Evolutionary conservation across 2,329 filamentous ascomycete genomes (phyloP), one percentile per base, ranked within the genome.

Genomic region (Arthrinium phaeospermum): DNA sequence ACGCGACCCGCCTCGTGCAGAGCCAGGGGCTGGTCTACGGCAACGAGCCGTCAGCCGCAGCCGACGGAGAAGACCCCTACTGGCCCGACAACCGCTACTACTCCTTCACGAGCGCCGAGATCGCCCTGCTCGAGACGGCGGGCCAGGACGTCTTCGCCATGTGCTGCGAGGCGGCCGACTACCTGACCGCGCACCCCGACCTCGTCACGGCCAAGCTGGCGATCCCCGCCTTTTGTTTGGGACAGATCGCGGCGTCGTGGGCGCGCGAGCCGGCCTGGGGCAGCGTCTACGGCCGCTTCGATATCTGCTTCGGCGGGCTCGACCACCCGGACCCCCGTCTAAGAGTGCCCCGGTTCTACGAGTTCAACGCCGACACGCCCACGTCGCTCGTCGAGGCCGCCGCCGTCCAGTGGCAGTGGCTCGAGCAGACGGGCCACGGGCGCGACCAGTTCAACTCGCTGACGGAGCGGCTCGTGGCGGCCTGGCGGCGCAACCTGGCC

Each of bases 91-190:
- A 73, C 53, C 67, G 70, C 0, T 72, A 73, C 41, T 73, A 73
- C 41, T 73, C 72, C 19, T 73, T 73, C 67, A 72, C 72, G 5
- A 34, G n/a, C 24, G 53, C 41, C 7, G 72, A 73, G 37, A 70
- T 70, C 12, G 67, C n/a, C 7, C 30, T 73, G 22, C 70, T 73
- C 0, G 70, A 73, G 45, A 37, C 14, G 24, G 72, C 72, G 22
- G 44, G n/a, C 44, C 71, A 70, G 7, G 72, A 73, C 22, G 71
- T 73, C 47, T 73, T 73, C 57, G 71, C 49, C 46, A 72, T 73
- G 72, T 73, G 72, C 37, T 73, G 72, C 71, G 70, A 73, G 72
- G 72, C 72, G 13, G 49, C 71, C 46, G 72, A 73, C 16, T 72
- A 72, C 57, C 70, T 73, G 16, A 67, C 72, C 13, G 72, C 68